These are phyloP conservation scores for Oemleria cerasiformis DNA, from an alignment of 306 rosid species.

Conservation along the genomic window DNA sequence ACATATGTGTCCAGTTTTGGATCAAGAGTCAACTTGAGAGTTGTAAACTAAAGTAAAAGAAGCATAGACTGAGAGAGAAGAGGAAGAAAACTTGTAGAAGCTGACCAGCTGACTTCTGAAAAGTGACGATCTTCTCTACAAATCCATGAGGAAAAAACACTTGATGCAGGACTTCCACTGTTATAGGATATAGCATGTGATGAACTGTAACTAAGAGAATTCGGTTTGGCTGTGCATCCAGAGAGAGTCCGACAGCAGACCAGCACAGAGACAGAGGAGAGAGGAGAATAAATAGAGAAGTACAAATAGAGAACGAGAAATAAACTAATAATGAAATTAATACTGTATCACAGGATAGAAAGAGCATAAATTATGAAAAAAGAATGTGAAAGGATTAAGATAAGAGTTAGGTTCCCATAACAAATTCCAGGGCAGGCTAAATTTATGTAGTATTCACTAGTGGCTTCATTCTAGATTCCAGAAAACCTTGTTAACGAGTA, in stretches of 20 bases:
- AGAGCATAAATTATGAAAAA: constrained; percentile 15
- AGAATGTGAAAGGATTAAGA: neutral
- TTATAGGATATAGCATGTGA: constrained; percentile 98
- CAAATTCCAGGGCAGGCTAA: neutral
- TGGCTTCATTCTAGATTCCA: neutral
- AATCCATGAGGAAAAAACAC: constrained; percentile 96
- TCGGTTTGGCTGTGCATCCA: constrained; percentile 96
- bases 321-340: constrained; percentile 21
- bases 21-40: constrained; percentile 16
- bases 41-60: constrained; percentile 14
- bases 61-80: constrained; percentile 41
- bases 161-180: constrained; percentile 99
- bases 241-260: constrained; percentile 63
- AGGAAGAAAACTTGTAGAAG: constrained; percentile 69
- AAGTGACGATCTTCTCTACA: constrained; percentile 98
- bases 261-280: constrained; percentile 82
- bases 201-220: constrained; percentile 98
- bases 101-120: constrained; percentile 99
- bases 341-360: neutral
- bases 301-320: constrained; percentile 43
- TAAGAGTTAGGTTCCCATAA: neutral
- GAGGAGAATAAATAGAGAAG: constrained; percentile 85
- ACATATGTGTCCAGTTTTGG: constrained; percentile 11
- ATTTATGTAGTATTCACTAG: neutral
- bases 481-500: neutral